A percentile compares a stretch with the other conserved stretches of the same genome.
phyloP scores from a whole-genome alignment of 2,329 filamentous ascomycete species.

The Pseudogymnoascus sp. region DNA sequence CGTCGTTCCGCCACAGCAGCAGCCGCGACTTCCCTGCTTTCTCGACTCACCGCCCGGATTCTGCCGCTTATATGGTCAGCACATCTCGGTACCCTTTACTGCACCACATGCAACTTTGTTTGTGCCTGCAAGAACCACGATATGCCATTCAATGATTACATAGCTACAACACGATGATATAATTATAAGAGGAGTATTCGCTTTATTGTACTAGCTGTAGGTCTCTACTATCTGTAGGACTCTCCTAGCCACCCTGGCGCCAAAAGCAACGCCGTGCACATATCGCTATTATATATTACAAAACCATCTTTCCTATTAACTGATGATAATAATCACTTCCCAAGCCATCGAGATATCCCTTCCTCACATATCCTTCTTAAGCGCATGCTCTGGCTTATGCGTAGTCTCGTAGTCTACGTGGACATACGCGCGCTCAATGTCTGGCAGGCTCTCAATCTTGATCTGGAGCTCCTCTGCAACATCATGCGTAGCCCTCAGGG shows the following conservation, averaged over 20 bases:
- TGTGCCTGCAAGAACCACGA: not conserved
- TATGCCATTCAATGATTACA: not conserved
- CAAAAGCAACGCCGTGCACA: not conserved
- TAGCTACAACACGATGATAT: not conserved
- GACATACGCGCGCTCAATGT: conserved; percentile 90
- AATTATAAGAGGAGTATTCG: not conserved
- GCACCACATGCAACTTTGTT: not conserved
- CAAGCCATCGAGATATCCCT: not conserved
- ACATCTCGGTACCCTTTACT: not conserved
- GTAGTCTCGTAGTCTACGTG: conserved; percentile 97
- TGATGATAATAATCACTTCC: not conserved
- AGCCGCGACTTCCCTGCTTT: not conserved
- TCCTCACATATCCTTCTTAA: conserved; percentile 53
- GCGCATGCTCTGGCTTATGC: conserved; percentile 77
- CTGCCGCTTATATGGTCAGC: not conserved
- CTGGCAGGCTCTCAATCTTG: conserved; percentile 84
- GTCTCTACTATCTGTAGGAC: not conserved
- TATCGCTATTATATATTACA: not conserved
- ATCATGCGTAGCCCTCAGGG: conserved; percentile 77
- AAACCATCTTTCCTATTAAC: not conserved
- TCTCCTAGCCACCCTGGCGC: not conserved
- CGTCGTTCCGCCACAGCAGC: not conserved
- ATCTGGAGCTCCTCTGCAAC: conserved; percentile 89
- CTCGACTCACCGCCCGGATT: not conserved
- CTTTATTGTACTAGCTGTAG: not conserved